phyloP scores from a whole-genome alignment of 2,329 filamentous ascomycete species.

The Fusarium sublunatum region DNA sequence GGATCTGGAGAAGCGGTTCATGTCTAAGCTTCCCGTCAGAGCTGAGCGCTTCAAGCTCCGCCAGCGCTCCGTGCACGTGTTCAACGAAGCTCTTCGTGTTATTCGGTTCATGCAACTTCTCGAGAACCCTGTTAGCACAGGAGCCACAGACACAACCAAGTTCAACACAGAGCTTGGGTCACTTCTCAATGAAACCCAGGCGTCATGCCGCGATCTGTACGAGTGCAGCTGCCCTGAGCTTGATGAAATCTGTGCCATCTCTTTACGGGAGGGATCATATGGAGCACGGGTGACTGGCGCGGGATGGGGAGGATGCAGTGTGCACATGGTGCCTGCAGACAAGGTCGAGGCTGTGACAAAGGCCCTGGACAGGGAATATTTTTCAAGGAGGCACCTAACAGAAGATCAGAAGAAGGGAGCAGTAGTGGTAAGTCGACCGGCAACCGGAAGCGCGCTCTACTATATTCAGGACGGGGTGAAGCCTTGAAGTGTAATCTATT shows the following conservation, averaged over 20 bases:
- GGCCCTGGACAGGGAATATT: slow-evolving; percentile 86
- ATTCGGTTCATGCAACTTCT: slow-evolving; percentile 84
- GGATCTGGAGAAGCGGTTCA: slow-evolving; percentile 81
- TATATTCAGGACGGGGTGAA: slow-evolving; percentile 50
- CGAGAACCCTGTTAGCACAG: slow-evolving; percentile 58
- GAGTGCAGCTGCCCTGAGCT: slow-evolving; percentile 94
- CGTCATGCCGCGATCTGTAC: slow-evolving; percentile 86
- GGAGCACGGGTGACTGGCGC: slow-evolving; percentile 91
- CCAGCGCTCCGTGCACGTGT: slow-evolving; percentile 90
- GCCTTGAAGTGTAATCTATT: slow-evolving; percentile 10
- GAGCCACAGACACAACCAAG: slow-evolving; percentile 62
- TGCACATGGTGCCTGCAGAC: slow-evolving; percentile 88
- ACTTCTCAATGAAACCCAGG: slow-evolving; percentile 90
- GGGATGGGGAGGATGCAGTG: slow-evolving; percentile 96
- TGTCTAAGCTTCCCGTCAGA: slow-evolving; percentile 88
- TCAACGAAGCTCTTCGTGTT: slow-evolving; percentile 87
- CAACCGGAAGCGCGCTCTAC: slow-evolving; percentile 74
- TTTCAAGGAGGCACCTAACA: slow-evolving; percentile 72
- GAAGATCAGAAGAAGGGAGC: slow-evolving; percentile 80
- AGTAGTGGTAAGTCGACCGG: slow-evolving; percentile 89
- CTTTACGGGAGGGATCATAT: slow-evolving; percentile 80
- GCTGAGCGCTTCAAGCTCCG: slow-evolving; percentile 88
- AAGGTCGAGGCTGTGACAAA: slow-evolving; percentile 82
- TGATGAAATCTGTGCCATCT: slow-evolving; percentile 87
- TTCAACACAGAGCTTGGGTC: slow-evolving; percentile 79